A percentile compares a stretch with the other conserved stretches of the same genome.
Conservation (phyloP, 2,329 filamentous ascomycete species). For the Nothopassalora personata region DNA sequence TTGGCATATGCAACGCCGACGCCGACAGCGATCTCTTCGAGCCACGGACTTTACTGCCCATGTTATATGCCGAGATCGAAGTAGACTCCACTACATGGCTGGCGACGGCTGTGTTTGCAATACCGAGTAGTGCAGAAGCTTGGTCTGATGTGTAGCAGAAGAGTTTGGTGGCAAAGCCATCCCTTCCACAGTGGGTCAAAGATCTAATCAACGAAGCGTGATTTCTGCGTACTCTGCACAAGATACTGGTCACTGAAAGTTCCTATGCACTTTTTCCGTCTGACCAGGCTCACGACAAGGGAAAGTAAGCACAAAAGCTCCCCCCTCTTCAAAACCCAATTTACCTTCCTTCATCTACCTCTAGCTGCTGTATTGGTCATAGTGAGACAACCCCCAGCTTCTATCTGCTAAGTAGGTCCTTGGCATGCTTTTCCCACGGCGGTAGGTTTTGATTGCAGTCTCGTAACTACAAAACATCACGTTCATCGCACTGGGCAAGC, state of each 20-base stretch:
- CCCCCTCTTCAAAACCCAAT: not conserved
- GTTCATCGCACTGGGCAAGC: too few relatives aligned
- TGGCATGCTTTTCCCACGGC: not conserved
- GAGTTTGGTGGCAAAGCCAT: constrained; percentile 36
- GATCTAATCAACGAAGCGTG: not conserved
- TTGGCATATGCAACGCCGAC: constrained; percentile 67
- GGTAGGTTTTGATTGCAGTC: too few relatives aligned
- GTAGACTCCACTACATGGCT: constrained; percentile 60
- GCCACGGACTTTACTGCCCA: constrained; percentile 65
- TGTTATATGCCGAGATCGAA: constrained; percentile 57
- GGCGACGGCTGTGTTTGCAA: constrained; percentile 64
- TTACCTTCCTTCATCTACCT: too few relatives aligned
- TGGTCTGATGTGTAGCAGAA: constrained; percentile 51
- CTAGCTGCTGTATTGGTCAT: too few relatives aligned
- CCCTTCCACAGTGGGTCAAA: constrained; percentile 25
- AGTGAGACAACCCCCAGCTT: too few relatives aligned
- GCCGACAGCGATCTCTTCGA: constrained; percentile 74
- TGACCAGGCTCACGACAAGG: too few relatives aligned
- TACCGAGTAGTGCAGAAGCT: constrained; percentile 54
- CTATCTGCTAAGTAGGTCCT: not conserved
- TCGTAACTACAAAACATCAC: too few relatives aligned
- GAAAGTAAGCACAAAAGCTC: too few relatives aligned
- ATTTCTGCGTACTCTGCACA: not conserved
- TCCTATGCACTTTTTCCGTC: too few relatives aligned
- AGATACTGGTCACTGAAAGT: not conserved